A percentile compares a stretch with the other conserved stretches of the same genome.
These are phyloP conservation scores for Pichia thaimueangensis DNA, from an alignment of 805 yeast species.

Conservation along the genomic window DNA sequence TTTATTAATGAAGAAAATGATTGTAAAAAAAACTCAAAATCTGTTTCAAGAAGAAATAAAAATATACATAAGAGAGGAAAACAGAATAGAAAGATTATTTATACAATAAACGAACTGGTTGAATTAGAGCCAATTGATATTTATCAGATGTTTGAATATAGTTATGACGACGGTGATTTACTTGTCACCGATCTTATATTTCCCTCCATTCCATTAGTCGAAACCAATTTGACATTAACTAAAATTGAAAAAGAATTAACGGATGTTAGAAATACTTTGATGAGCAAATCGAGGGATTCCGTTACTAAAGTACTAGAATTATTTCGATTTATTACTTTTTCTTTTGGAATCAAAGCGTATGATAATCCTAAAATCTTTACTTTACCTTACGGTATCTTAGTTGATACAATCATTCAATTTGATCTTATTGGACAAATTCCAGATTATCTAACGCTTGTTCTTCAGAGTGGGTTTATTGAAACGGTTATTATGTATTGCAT, in stretches of 20 bases:
- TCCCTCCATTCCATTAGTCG: constrained; percentile 13
- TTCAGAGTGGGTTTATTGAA: constrained; percentile 33
- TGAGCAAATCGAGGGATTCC: constrained; percentile 17
- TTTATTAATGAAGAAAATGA: not conserved
- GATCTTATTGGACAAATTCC: constrained; percentile 31
- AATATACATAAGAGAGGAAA: not conserved
- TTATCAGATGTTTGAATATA: constrained; percentile 13
- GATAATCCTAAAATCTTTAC: constrained; percentile 35
- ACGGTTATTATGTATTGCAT: constrained; percentile 39
- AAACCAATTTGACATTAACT: constrained; percentile 6
- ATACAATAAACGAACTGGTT: constrained; percentile 16
- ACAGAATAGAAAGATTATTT: constrained; percentile 2
- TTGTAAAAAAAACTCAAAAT: not conserved
- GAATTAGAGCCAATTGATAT: constrained; percentile 16
- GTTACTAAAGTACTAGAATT: constrained; percentile 26
- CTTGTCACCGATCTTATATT: constrained; percentile 18
- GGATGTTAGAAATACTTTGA: constrained; percentile 17
- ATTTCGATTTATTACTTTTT: constrained; percentile 30
- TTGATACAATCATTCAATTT: constrained; percentile 36
- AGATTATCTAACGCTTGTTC: constrained; percentile 19
- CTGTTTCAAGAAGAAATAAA: not conserved
- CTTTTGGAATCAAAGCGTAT: constrained; percentile 25
- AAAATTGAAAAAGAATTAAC: constrained; percentile 20
- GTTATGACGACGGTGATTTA: constrained; percentile 17
- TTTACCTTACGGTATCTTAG: constrained; percentile 31